A percentile compares a stretch with the other conserved stretches of the same genome.
Evolutionary conservation across 2,329 filamentous ascomycete genomes (phyloP).

Genomic region (Fonsecaea multimorphosa): DNA sequence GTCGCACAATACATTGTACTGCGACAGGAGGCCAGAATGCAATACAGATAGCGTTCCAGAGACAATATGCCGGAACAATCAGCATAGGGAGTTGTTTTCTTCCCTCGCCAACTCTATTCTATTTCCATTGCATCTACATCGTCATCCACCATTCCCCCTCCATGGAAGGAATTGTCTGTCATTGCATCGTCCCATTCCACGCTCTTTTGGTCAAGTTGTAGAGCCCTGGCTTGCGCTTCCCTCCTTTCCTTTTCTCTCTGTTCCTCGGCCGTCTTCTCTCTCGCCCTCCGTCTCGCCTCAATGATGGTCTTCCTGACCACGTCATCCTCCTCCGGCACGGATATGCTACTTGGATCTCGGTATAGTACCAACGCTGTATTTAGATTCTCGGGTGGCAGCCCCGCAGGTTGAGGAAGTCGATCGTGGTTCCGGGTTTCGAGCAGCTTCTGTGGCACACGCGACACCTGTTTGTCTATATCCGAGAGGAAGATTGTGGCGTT

Average conservation of each 20-base stretch:
- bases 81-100: neutral
- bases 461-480: slow-evolving; percentile 82
- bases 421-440: slow-evolving; percentile 47
- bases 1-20: neutral
- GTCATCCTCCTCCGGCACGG: slow-evolving; percentile 74
- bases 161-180: slow-evolving; percentile 23
- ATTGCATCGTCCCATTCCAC: slow-evolving; percentile 28
- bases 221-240: neutral
- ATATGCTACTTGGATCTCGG: slow-evolving; percentile 75
- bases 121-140: slow-evolving; percentile 43
- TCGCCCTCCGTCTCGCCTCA: slow-evolving; percentile 73
- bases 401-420: neutral
- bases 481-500: slow-evolving; percentile 71
- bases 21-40: neutral
- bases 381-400: slow-evolving; percentile 58
- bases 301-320: slow-evolving; percentile 82
- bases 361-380: slow-evolving; percentile 78
- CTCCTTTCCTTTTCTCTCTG: slow-evolving; percentile 24
- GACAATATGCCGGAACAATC: neutral
- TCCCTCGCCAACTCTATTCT: slow-evolving; percentile 17
- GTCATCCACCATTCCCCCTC: slow-evolving; percentile 10
- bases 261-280: slow-evolving; percentile 54
- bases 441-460: slow-evolving; percentile 70
- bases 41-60: neutral
- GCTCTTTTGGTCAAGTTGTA: neutral